Evolutionary conservation across 495 filamentous ascomycete species (phyloP), one percentile per base, ranked within the genome.

Genomic region (Penicillium coffeae): DNA sequence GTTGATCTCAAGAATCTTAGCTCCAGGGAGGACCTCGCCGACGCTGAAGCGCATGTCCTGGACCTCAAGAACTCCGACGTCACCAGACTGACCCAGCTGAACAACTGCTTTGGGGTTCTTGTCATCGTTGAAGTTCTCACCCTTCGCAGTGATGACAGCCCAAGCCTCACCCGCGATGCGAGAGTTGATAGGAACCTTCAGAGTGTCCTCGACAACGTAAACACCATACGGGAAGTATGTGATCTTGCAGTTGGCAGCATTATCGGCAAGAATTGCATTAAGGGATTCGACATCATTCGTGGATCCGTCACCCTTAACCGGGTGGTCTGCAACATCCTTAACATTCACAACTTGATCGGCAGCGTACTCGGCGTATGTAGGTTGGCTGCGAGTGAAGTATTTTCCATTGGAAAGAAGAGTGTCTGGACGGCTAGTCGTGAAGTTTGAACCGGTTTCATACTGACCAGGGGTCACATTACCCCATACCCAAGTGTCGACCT

Each of bases 11-110:
- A 93, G 71, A 43, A 95, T 67, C 54, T 88, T 82, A 22, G 88
- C 88, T 45, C 89, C 89, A 21, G 87, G 87, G 47, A 85, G 80
- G 3, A 87, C 66, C 21, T 89, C 89, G 45, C 79, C 35, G 19
- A 75, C 71, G 18, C 74, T 69, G 42, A 81, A 68, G 3, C 70
- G 53, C 51, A 80, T 72, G 38, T 85, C 76, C 27, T 69, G 64
- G 55, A 83, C 77, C 41, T 83, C 74, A 4, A 74, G 73, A 0
- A 60, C 51, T 5, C 82, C 81, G 0, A 67, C 60, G 14, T 82
- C 72, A 7, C 71, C 73, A 0, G 59, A 40, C 9, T 69, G 64
- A 12, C 81, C 82, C 15, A 86, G 66, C 38, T 73, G 57, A 10
- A 86, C 72, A 2, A 85, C 68, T 1, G 78, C 71, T 14, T 64